Conservation (phyloP, 2,329 filamentous ascomycete species). For the Orbilia ellipsospora region DNA sequence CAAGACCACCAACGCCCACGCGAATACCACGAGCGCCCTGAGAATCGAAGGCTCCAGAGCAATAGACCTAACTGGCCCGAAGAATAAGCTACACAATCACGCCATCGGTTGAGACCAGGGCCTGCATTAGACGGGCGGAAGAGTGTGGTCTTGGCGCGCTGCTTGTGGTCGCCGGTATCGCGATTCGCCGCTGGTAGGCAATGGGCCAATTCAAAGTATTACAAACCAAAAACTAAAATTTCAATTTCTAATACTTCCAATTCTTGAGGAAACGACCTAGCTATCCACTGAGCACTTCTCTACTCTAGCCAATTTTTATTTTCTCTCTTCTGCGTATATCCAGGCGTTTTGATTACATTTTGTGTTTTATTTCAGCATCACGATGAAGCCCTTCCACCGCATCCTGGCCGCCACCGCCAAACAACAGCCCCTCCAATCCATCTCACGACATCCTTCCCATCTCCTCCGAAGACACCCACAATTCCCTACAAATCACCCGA, state of each 20-base stretch:
- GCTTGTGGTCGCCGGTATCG: constrained; percentile 27
- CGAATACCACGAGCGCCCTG: neutral
- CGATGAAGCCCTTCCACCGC: constrained; percentile 38
- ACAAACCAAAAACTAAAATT: neutral
- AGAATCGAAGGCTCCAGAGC: neutral
- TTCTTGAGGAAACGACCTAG: neutral
- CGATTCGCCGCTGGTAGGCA: constrained; percentile 3
- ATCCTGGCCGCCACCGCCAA: constrained; percentile 13
- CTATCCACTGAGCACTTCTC: neutral
- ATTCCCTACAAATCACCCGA: constrained; percentile 21
- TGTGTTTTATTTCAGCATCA: neutral
- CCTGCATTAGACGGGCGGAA: neutral
- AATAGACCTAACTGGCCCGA: neutral
- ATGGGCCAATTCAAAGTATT: too few species aligned
- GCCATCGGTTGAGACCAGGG: constrained; percentile 19
- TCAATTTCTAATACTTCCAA: constrained; percentile 7
- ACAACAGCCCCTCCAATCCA: constrained; percentile 1
- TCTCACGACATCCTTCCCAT: constrained; percentile 7
- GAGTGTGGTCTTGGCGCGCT: too few species aligned
- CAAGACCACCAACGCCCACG: neutral
- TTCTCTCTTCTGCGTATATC: too few species aligned
- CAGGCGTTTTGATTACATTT: neutral
- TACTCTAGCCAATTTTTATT: neutral
- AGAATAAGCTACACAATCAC: constrained; percentile 20
- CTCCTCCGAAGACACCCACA: neutral